Base-by-base conservation (phyloP, 2,329 filamentous ascomycete species). In the Chalaropsis ovoidea region DNA sequence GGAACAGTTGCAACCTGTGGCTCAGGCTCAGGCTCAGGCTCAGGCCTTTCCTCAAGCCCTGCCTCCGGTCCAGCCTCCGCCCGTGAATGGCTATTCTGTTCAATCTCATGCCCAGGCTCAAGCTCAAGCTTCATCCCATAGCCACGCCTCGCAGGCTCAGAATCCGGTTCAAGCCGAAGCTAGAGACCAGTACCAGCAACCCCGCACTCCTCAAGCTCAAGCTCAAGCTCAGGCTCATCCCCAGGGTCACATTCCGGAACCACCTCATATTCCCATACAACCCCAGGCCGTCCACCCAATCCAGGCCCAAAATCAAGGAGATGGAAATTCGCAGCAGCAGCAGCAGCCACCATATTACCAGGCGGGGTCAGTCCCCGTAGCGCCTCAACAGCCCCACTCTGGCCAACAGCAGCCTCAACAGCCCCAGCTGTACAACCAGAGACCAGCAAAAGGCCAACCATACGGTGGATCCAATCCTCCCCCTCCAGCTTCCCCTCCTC, bases 381-480 rank as follows among this genome's bases (percentile, higher is more conserved):
- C 27, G 61, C 61, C 61, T 52, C 61, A 63, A 15, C 43, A 52
- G 61, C 61, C 61, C 61, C 61, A 63, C 61, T 17, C 45, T 63
- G 42, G 27, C 15, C 58, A 65, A 19, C 58, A 62, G 45, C 64
- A 63, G 19, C 65, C 63, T 43, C 66, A 67, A 49, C 66, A 67
- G 60, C 66, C 47, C 41, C 66, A 65, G 60, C 31, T 63, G 49
- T 49, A 60, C 62, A 42, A 60, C 45, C 62, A 67, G 52, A 56
- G 31, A 45, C 66, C 60, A 63, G 43, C 42, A 45, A 65, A 67
- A 42, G 63, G 63, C 41, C 60, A 67, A 61, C 66, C 65, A 65
- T 67, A 65, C 65, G 65, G 66, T 56, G 60, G 61, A 31, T 31
- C 61, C 41, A 43, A 68, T 64, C 61, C 64, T 68, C 39, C 64